Evolutionary conservation across 202 grass and related monocot species (phyloP).

Genomic region (Alloteropsis angusta): DNA sequence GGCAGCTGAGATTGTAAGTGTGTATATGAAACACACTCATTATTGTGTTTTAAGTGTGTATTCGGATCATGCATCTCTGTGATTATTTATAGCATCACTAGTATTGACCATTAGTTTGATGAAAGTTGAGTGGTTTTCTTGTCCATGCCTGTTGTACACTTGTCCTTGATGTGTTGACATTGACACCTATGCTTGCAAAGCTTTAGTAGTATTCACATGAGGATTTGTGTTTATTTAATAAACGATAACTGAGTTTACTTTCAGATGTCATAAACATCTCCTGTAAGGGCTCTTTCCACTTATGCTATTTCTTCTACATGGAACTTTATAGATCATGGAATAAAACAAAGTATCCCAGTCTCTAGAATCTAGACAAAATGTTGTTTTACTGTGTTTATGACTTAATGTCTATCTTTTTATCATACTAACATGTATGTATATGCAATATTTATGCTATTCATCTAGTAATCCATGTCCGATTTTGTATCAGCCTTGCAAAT

Average conservation of each 20-base stretch:
- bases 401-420: neutral
- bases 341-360: neutral
- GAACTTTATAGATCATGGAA: neutral
- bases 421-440: neutral
- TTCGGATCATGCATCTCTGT: neutral
- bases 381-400: neutral
- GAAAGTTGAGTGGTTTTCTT: neutral
- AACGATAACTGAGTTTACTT: constrained; percentile 34
- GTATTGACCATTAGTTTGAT: neutral
- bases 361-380: neutral
- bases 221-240: neutral
- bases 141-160: neutral
- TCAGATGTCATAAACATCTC: neutral
- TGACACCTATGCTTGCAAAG: neutral
- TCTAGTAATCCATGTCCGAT: neutral
- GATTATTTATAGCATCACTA: neutral
- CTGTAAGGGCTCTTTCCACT: neutral
- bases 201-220: neutral
- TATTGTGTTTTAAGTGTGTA: neutral
- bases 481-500: constrained; percentile 84
- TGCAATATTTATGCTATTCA: constrained; percentile 6
- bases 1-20: constrained; percentile 91
- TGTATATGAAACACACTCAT: neutral
- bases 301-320: neutral
- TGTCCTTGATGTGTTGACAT: neutral